Conservation (phyloP, 208 protist species). For the Herpetomonas tarakana region DNA sequence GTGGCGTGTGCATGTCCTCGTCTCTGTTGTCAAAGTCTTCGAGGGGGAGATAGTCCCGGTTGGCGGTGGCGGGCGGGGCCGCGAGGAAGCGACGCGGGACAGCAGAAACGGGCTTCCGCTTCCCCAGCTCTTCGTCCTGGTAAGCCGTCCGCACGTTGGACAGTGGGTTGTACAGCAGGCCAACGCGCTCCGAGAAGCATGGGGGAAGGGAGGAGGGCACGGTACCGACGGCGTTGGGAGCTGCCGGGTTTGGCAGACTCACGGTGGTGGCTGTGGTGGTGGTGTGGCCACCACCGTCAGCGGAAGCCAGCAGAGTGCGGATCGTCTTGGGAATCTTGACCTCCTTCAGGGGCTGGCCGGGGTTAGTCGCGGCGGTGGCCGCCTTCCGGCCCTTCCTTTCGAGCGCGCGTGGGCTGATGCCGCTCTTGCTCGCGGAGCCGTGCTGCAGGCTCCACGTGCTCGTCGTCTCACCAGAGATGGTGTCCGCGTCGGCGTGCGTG, state of each 20-base stretch:
- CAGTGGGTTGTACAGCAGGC: slow-evolving; percentile 55
- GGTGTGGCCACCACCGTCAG: neutral
- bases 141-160: slow-evolving; percentile 64
- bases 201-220: slow-evolving; percentile 13
- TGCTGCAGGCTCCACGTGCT: slow-evolving; percentile 2
- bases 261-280: neutral
- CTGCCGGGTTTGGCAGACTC: neutral
- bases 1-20: slow-evolving; percentile 60
- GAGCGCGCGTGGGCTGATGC: slow-evolving; percentile 4
- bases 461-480: neutral
- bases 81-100: slow-evolving; percentile 1
- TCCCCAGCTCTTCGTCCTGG: slow-evolving; percentile 48
- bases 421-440: neutral
- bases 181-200: slow-evolving; percentile 52
- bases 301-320: neutral
- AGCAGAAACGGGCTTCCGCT: neutral
- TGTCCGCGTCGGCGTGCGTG: neutral
- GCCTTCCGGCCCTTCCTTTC: neutral
- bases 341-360: neutral
- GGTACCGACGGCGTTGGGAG: slow-evolving; percentile 1
- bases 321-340: slow-evolving; percentile 7
- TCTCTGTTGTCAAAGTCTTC: slow-evolving; percentile 87
- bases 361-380: neutral
- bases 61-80: neutral
- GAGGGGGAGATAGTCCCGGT: slow-evolving; percentile 64